Percentiles rank a stretch among this genome's conserved stretches.
Conservation (phyloP, 2,329 filamentous ascomycete species). For the Ophiostoma himal-ulmi region DNA sequence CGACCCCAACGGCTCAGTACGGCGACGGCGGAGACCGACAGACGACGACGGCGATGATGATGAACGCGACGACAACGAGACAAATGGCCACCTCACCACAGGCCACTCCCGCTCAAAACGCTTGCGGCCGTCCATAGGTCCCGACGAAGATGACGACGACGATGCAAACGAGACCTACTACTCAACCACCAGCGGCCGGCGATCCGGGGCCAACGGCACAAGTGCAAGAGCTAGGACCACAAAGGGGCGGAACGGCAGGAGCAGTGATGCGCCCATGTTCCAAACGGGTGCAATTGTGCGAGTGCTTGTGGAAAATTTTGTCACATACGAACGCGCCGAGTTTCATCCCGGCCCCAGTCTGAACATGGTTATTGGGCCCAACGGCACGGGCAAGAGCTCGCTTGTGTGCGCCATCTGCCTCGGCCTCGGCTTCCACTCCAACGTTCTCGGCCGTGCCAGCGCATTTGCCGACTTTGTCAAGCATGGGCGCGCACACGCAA, state of each 20-base stretch:
- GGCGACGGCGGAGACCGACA: slow-evolving; percentile 41
- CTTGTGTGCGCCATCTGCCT: slow-evolving; percentile 94
- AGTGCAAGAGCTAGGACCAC: background rate
- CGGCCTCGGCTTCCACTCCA: slow-evolving; percentile 76
- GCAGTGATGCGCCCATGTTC: slow-evolving; percentile 34
- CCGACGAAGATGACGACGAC: slow-evolving; percentile 21
- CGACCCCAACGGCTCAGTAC: slow-evolving; percentile 34
- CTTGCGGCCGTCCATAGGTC: slow-evolving; percentile 30
- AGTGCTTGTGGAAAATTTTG: slow-evolving; percentile 80
- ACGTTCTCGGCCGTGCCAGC: slow-evolving; percentile 78
- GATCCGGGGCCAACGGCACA: slow-evolving; percentile 27
- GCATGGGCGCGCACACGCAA: slow-evolving; percentile 69
- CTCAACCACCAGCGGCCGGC: slow-evolving; percentile 26
- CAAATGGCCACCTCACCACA: slow-evolving; percentile 27
- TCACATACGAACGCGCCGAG: slow-evolving; percentile 89
- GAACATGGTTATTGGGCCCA: slow-evolving; percentile 99
- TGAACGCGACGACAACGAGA: slow-evolving; percentile 30
- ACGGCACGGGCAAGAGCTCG: slow-evolving; percentile 96
- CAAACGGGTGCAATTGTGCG: slow-evolving; percentile 82
- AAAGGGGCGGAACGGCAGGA: background rate
- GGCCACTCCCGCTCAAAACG: slow-evolving; percentile 34
- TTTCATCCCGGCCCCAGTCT: slow-evolving; percentile 86
- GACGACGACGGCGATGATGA: slow-evolving; percentile 37
- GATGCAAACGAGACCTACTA: slow-evolving; percentile 27
- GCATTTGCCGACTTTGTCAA: slow-evolving; percentile 89